These are phyloP conservation scores for Eurotiales sp. DNA, from an alignment of 2,329 filamentous ascomycete genomes.

Conservation along the genomic window DNA sequence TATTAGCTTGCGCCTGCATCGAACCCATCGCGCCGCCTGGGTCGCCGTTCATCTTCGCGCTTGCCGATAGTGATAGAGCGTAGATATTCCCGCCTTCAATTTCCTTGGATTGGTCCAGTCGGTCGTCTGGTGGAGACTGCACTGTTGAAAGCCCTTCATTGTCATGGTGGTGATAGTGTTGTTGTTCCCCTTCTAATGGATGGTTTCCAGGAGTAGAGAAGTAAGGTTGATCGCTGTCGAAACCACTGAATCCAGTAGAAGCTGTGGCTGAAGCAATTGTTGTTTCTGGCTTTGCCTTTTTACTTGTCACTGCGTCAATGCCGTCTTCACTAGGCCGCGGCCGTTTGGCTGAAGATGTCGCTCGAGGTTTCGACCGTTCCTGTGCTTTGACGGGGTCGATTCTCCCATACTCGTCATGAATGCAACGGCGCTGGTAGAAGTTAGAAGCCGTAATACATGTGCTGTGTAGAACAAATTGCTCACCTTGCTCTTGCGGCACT, in stretches of 20 bases:
- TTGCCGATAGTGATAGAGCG: slow-evolving; percentile 36
- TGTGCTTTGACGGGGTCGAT: slow-evolving; percentile 62
- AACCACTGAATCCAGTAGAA: slow-evolving; percentile 18
- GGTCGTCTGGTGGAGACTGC: slow-evolving; percentile 13
- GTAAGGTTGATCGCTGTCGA: slow-evolving; percentile 19
- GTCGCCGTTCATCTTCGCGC: slow-evolving; percentile 33
- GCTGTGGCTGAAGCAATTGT: slow-evolving; percentile 25
- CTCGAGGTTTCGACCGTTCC: slow-evolving; percentile 58
- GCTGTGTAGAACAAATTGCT: slow-evolving; percentile 22
- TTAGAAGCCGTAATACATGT: slow-evolving; percentile 18
- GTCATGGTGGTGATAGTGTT: slow-evolving; percentile 1
- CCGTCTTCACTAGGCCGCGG: slow-evolving; percentile 44
- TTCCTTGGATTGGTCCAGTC: slow-evolving; percentile 18
- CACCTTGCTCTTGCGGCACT: slow-evolving; percentile 66
- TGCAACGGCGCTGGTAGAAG: slow-evolving; percentile 56
- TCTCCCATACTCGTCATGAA: slow-evolving; percentile 62
- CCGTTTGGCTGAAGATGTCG: slow-evolving; percentile 54
- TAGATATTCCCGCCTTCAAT: slow-evolving; percentile 26
- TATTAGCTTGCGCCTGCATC: slow-evolving; percentile 23
- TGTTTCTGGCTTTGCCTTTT: slow-evolving; percentile 34
- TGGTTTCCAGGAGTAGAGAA: slow-evolving; percentile 13
- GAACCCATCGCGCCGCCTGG: too few species aligned
- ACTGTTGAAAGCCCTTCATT: slow-evolving; percentile 8
- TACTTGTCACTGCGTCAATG: slow-evolving; percentile 20
- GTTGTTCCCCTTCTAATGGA: slow-evolving; percentile 14